These are phyloP conservation scores for Pyricularia sp. DNA, from an alignment of 2,329 filamentous ascomycete genomes.

Conservation along the genomic window DNA sequence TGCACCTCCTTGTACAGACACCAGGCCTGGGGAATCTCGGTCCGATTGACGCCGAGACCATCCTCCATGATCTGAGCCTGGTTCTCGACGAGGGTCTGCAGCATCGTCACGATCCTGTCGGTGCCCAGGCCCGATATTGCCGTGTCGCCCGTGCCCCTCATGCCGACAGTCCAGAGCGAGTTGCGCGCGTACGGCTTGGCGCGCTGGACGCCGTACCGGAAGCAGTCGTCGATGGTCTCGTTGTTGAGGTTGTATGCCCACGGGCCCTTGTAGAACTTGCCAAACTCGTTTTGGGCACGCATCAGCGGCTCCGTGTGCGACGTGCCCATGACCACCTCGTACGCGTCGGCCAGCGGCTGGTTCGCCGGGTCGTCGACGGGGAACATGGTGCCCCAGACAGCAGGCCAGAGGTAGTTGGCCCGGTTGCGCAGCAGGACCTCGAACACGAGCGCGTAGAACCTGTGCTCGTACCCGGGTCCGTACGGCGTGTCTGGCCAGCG, in stretches of 20 bases:
- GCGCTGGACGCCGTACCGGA: conserved; percentile 55
- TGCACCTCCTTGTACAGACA: conserved; percentile 69
- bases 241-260: conserved; percentile 68
- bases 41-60: conserved; percentile 40
- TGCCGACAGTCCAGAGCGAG: conserved; percentile 57
- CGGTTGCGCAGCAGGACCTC: conserved; percentile 60
- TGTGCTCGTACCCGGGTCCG: conserved; percentile 40
- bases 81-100: conserved; percentile 50
- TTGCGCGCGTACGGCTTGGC: conserved; percentile 57
- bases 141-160: conserved; percentile 62
- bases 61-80: conserved; percentile 50
- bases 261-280: conserved; percentile 42
- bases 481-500: conserved; percentile 33
- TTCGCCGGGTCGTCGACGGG: conserved; percentile 61
- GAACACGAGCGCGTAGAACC: conserved; percentile 61
- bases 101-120: conserved; percentile 45
- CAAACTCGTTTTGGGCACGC: conserved; percentile 48
- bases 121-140: conserved; percentile 44
- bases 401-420: conserved; percentile 69
- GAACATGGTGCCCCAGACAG: conserved; percentile 59
- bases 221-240: conserved; percentile 57
- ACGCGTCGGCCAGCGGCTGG: conserved; percentile 63
- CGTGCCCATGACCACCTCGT: conserved; percentile 62
- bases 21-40: conserved; percentile 58
- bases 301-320: conserved; percentile 68